These are phyloP conservation scores for Fusarium kyushuense DNA, from an alignment of 2,329 filamentous ascomycete genomes.

Conservation along the genomic window DNA sequence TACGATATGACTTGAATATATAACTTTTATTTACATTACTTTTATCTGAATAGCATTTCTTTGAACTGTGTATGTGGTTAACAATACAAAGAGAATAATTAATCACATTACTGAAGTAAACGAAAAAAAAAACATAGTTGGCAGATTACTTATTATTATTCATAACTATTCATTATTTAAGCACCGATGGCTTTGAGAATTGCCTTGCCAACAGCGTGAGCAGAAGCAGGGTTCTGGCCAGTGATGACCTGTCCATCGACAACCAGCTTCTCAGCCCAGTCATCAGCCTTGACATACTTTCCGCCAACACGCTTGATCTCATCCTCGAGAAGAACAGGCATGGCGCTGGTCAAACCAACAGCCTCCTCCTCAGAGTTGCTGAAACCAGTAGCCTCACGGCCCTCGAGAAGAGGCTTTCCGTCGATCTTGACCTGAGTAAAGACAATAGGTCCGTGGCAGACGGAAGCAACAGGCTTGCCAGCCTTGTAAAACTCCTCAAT, in stretches of 20 bases:
- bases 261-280: conserved; percentile 63
- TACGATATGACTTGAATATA: background rate
- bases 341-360: conserved; percentile 60
- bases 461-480: conserved; percentile 72
- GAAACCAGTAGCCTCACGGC: conserved; percentile 71
- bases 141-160: conserved; percentile 4
- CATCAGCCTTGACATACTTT: conserved; percentile 67
- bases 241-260: conserved; percentile 66
- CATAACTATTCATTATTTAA: conserved; percentile 15
- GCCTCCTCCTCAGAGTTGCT: conserved; percentile 68
- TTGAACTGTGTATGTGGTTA: too few species aligned
- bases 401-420: conserved; percentile 66
- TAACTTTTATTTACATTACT: background rate
- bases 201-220: conserved; percentile 64
- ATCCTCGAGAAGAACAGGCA: conserved; percentile 71
- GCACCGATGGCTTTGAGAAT: conserved; percentile 60
- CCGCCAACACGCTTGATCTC: conserved; percentile 65
- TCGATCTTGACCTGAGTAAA: conserved; percentile 68
- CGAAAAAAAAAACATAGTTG: too few species aligned
- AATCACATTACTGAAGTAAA: too few species aligned
- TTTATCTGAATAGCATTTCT: background rate
- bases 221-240: conserved; percentile 69
- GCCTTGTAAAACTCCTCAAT: conserved; percentile 71
- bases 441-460: conserved; percentile 77
- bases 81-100: too few species aligned